These are phyloP conservation scores for Sisymbrium irio DNA, from an alignment of 345 rosid genomes.

Conservation along the genomic window DNA sequence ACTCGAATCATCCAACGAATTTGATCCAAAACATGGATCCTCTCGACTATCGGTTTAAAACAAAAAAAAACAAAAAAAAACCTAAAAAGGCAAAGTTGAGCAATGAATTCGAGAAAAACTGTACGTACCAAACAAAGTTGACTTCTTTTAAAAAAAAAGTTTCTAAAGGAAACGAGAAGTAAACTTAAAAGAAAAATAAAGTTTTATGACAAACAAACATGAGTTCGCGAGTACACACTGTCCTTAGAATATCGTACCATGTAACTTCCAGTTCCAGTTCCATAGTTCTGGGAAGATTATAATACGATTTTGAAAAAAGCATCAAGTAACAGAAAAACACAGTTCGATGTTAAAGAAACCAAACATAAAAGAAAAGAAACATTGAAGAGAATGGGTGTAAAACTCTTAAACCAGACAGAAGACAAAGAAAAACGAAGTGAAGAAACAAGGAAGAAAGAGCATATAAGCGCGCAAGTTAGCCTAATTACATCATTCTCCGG, in stretches of 20 bases:
- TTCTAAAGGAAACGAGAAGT: background rate
- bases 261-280: conserved; percentile 32
- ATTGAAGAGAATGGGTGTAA: background rate
- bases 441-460: conserved; percentile 16
- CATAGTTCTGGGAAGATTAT: conserved; percentile 34
- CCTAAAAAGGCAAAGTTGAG: background rate
- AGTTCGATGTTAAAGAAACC: background rate
- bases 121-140: background rate
- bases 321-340: conserved; percentile 6
- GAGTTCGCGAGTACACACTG: conserved; percentile 3
- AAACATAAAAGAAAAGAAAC: background rate
- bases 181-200: background rate
- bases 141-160: background rate
- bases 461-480: conserved; percentile 33
- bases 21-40: background rate
- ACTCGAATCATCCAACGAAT: background rate
- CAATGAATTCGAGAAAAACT: conserved; percentile 5
- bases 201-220: conserved; percentile 5
- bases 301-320: background rate
- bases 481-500: conserved; percentile 3
- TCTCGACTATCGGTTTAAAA: background rate
- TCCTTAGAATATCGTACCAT: conserved; percentile 16
- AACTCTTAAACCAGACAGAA: conserved; percentile 21
- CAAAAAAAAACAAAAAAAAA: background rate
- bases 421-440: background rate